These are phyloP conservation scores for Epithemia pelagica DNA, from an alignment of 108 stramenopile species.

Conservation along the genomic window DNA sequence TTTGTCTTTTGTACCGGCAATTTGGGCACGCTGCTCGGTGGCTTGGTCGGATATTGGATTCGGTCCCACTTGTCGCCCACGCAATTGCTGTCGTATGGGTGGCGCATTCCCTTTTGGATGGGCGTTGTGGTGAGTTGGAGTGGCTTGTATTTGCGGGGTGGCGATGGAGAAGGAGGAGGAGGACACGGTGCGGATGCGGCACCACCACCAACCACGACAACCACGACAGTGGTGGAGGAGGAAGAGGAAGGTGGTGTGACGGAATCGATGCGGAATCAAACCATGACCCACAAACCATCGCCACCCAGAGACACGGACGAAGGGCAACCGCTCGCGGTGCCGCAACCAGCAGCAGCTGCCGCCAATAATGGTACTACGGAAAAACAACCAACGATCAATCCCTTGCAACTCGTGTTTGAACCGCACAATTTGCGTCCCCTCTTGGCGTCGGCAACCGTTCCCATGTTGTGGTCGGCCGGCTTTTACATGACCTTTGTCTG, in stretches of 20 bases:
- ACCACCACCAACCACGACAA: neutral
- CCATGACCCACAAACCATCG: neutral
- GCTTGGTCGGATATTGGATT: constrained; percentile 34
- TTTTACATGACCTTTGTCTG: constrained; percentile 72
- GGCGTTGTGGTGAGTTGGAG: constrained; percentile 51
- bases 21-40: constrained; percentile 57
- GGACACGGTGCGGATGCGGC: neutral
- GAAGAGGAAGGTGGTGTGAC: too few species aligned
- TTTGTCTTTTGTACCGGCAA: constrained; percentile 62
- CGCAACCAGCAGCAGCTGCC: too few species aligned
- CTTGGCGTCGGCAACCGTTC: constrained; percentile 41
- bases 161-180: neutral
- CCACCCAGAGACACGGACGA: neutral
- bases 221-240: neutral
- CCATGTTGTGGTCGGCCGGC: constrained; percentile 53
- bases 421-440: constrained; percentile 38
- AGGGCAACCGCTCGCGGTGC: too few species aligned
- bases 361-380: neutral
- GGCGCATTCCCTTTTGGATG: constrained; percentile 63
- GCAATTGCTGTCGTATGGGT: constrained; percentile 48
- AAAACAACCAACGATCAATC: constrained; percentile 27
- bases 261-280: too few species aligned
- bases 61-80: constrained; percentile 30
- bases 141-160: constrained; percentile 43
- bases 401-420: constrained; percentile 47